These are phyloP conservation scores for Rhizopogon sp. DNA, from an alignment of 768 basidiomycete species.

Conservation along the genomic window DNA sequence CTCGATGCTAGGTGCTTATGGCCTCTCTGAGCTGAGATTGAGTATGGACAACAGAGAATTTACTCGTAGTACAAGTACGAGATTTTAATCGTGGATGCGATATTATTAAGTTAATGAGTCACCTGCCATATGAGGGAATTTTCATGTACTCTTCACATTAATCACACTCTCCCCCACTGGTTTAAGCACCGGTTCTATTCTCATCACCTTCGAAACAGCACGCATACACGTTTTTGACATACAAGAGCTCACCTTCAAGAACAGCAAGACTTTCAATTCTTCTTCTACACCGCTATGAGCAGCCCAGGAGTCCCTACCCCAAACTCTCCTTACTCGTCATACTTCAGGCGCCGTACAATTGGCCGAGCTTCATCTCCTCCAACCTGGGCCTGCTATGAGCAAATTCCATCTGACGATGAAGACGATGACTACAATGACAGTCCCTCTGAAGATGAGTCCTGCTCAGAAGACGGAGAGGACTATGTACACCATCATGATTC, in stretches of 20 bases:
- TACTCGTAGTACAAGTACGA: too few species aligned
- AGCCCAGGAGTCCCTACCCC: slow-evolving; percentile 17
- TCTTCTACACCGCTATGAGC: slow-evolving; percentile 10
- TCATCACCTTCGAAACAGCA: slow-evolving; percentile 1
- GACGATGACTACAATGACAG: slow-evolving; percentile 54
- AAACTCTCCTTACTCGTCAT: slow-evolving; percentile 23
- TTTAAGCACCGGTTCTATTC: slow-evolving; percentile 4
- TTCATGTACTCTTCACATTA: slow-evolving; percentile 11
- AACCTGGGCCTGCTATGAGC: slow-evolving; percentile 89
- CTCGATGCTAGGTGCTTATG: too few species aligned
- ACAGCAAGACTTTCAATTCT: neutral
- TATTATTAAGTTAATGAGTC: too few species aligned
- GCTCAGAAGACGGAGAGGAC: slow-evolving; percentile 73
- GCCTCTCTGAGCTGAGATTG: too few species aligned
- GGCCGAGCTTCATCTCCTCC: slow-evolving; percentile 81
- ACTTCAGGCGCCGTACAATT: slow-evolving; percentile 62
- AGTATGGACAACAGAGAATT: too few species aligned
- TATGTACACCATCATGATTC: slow-evolving; percentile 33
- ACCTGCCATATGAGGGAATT: neutral
- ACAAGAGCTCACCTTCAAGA: neutral
- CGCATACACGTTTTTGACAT: slow-evolving; percentile 1
- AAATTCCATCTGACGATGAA: slow-evolving; percentile 70
- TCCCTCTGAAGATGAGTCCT: slow-evolving; percentile 49
- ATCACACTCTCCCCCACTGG: slow-evolving; percentile 14
- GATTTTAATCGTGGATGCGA: too few species aligned